Conservation (phyloP, 2,329 filamentous ascomycete species). For the Pseudogymnoascus sp. region DNA sequence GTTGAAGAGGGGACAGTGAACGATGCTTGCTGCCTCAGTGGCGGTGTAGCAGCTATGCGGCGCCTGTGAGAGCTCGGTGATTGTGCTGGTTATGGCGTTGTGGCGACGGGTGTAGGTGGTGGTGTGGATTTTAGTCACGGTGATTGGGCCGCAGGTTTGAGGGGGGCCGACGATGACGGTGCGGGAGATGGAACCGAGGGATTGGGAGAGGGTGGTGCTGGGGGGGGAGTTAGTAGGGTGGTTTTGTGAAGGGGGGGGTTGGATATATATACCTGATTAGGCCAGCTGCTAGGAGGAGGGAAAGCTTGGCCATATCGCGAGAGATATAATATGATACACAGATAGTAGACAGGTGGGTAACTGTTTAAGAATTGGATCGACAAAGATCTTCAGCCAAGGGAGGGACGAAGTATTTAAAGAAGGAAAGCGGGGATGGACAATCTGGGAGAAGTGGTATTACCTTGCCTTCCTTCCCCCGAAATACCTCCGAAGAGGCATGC, state of each 20-base stretch:
- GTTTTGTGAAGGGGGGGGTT: background rate
- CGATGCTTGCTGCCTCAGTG: background rate
- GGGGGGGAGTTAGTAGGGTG: background rate
- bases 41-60: background rate
- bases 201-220: background rate
- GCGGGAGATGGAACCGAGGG: background rate
- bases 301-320: background rate
- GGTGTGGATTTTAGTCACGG: background rate
- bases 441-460: background rate
- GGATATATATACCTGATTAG: background rate
- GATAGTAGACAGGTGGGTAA: background rate
- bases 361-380: background rate
- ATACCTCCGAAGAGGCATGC: background rate
- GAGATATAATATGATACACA: background rate
- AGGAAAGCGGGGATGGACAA: background rate
- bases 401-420: background rate
- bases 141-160: background rate
- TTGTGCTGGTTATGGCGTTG: background rate
- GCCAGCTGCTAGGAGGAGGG: background rate
- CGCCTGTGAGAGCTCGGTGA: background rate
- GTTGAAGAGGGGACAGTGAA: conserved; percentile 8
- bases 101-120: background rate
- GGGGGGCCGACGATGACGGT: background rate
- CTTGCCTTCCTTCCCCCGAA: background rate
- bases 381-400: background rate